These are phyloP conservation scores for Brachypodium distachyon DNA, from an alignment of 202 grass and related monocot genomes.

Conservation along the genomic window DNA sequence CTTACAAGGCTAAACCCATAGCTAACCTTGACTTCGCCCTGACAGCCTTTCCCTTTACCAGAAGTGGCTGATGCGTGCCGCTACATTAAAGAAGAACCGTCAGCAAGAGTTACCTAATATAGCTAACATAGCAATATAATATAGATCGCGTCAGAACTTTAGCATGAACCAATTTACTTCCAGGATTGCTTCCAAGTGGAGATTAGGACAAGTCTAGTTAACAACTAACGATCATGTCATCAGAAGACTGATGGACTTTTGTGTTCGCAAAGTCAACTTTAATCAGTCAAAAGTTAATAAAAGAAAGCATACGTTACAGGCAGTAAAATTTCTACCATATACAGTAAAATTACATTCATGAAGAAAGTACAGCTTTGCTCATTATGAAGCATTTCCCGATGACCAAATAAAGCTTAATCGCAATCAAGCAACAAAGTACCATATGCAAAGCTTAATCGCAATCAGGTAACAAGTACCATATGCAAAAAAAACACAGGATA, in stretches of 20 bases:
- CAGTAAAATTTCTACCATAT: not conserved
- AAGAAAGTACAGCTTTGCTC: not conserved
- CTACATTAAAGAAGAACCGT: slow-evolving; percentile 28
- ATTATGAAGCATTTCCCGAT: not conserved
- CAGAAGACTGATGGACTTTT: not conserved
- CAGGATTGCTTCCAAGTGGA: not conserved
- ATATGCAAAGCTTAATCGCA: not conserved
- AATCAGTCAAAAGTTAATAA: not conserved
- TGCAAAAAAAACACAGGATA: not conserved
- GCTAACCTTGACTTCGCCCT: slow-evolving; percentile 46
- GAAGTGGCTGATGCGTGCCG: slow-evolving; percentile 28
- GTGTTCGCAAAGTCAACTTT: not conserved
- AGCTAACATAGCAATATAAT: not conserved
- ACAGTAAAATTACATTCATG: not conserved
- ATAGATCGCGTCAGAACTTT: not conserved
- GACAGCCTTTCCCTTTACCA: slow-evolving; percentile 60
- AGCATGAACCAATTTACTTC: not conserved
- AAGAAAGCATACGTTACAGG: not conserved
- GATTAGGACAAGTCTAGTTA: not conserved
- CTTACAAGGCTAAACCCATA: slow-evolving; percentile 70
- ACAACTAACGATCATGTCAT: not conserved
- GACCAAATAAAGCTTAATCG: not conserved
- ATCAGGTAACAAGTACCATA: not conserved
- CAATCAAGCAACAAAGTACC: not conserved
- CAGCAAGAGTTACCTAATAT: not conserved